Percentiles rank a stretch among this genome's conserved stretches.
Evolutionary conservation across 495 filamentous ascomycete species (phyloP).

Genomic region (Endocarpon pusillum): DNA sequence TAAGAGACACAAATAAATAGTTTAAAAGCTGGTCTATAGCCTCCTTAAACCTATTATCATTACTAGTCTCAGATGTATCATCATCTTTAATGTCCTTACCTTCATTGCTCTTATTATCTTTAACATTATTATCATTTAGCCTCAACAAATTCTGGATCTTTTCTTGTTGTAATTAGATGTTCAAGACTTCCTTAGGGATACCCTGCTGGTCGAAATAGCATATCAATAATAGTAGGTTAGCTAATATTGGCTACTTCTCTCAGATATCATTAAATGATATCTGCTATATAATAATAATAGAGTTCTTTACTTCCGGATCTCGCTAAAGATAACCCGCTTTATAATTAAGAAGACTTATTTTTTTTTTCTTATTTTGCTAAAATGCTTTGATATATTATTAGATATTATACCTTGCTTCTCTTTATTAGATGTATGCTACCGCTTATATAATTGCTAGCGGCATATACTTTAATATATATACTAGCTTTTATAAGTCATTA

Average conservation of each 20-base stretch:
- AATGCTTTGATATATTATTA: constrained; percentile 22
- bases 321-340: constrained; percentile 14
- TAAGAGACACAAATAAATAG: constrained; percentile 17
- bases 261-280: constrained; percentile 17
- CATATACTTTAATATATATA: constrained; percentile 23
- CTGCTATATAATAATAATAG: too few species aligned
- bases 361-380: constrained; percentile 9
- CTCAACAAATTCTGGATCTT: constrained; percentile 16
- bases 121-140: constrained; percentile 14
- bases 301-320: constrained; percentile 7
- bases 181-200: constrained; percentile 5
- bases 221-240: constrained; percentile 12
- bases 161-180: constrained; percentile 6
- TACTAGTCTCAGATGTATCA: constrained; percentile 5
- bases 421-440: constrained; percentile 24
- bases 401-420: constrained; percentile 11
- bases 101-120: constrained; percentile 17
- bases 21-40: constrained; percentile 9
- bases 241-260: constrained; percentile 4
- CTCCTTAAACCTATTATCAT: constrained; percentile 8
- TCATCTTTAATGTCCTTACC: constrained; percentile 18
- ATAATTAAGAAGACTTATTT: constrained; percentile 5
- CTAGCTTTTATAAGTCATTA: constrained; percentile 12
- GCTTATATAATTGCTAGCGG: constrained; percentile 34
- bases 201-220: constrained; percentile 12